A percentile compares a stretch with the other conserved stretches of the same genome.
Conservation (phyloP, 2,329 filamentous ascomycete species). For the Penicillium janthinellum region DNA sequence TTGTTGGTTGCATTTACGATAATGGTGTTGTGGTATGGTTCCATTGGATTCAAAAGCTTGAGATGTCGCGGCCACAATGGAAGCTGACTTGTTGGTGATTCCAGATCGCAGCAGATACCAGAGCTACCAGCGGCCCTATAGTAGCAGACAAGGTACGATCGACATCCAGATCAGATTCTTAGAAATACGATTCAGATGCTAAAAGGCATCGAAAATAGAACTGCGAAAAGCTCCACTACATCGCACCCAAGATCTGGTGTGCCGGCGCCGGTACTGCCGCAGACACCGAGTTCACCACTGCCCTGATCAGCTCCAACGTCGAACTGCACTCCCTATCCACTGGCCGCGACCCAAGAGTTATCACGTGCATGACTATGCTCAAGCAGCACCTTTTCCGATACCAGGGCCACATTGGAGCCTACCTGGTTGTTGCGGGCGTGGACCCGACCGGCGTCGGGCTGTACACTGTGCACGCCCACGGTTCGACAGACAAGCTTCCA, state of each 20-base stretch:
- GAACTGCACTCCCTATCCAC: constrained; percentile 96
- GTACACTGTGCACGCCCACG: constrained; percentile 98
- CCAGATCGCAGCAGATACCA: constrained; percentile 94
- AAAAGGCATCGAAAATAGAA: constrained; percentile 59
- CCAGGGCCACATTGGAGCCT: constrained; percentile 96
- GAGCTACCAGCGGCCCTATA: constrained; percentile 95
- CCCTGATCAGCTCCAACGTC: constrained; percentile 97
- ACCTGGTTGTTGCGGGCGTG: constrained; percentile 94
- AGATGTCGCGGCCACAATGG: constrained; percentile 4
- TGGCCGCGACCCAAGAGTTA: constrained; percentile 92
- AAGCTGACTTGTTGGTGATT: constrained; percentile 26
- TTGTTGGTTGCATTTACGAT: constrained; percentile 95
- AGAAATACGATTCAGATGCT: neutral
- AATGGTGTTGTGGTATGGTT: constrained; percentile 85
- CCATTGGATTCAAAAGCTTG: neutral
- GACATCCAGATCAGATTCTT: neutral
- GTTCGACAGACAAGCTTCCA: constrained; percentile 95
- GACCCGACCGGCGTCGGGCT: constrained; percentile 94
- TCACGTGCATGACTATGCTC: constrained; percentile 98
- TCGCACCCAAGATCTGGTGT: constrained; percentile 98
- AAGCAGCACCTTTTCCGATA: constrained; percentile 99
- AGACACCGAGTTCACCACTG: constrained; percentile 98
- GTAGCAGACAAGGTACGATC: constrained; percentile 85
- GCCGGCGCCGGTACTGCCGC: constrained; percentile 96
- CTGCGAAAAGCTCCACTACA: constrained; percentile 99